Conservation (phyloP, 2,329 filamentous ascomycete species). For the Juglanconis juglandina region DNA sequence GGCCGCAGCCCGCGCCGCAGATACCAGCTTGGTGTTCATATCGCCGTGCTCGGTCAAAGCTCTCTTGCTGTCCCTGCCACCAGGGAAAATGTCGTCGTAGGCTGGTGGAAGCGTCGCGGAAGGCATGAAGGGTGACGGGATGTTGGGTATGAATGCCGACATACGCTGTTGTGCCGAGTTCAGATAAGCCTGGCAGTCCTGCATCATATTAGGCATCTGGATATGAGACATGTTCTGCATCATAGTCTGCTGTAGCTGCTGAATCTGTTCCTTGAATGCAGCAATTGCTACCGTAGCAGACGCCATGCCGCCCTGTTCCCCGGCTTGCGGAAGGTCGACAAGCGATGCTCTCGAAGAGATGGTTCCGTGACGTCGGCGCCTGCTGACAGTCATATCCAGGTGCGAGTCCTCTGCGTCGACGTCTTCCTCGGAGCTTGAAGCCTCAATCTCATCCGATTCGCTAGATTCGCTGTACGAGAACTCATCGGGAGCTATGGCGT, state of each 20-base stretch:
- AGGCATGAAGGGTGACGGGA: conserved; percentile 54
- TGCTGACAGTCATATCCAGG: conserved; percentile 35
- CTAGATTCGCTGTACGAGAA: conserved; percentile 41
- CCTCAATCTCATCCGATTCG: conserved; percentile 39
- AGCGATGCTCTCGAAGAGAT: conserved; percentile 22
- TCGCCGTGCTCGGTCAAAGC: conserved; percentile 42
- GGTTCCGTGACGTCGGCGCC: conserved; percentile 21
- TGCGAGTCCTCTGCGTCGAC: conserved; percentile 39
- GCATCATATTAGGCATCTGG: conserved; percentile 62
- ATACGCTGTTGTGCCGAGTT: conserved; percentile 50
- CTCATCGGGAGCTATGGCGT: conserved; percentile 39
- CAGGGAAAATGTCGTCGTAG: conserved; percentile 76
- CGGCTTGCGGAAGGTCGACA: conserved; percentile 23
- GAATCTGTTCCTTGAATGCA: conserved; percentile 71
- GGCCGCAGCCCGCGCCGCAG: conserved; percentile 54
- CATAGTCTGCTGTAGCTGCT: conserved; percentile 72
- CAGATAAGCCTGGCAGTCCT: conserved; percentile 69
- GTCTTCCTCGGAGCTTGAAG: conserved; percentile 40
- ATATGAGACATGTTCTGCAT: conserved; percentile 63
- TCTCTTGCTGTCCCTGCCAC: conserved; percentile 53
- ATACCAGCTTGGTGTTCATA: conserved; percentile 54
- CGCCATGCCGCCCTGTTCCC: conserved; percentile 37
- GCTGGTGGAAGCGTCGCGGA: conserved; percentile 61
- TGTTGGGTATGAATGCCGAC: conserved; percentile 68
- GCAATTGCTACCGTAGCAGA: conserved; percentile 62